These are phyloP conservation scores for Aureobasidium sp. DNA, from an alignment of 2,329 filamentous ascomycete genomes.

Conservation along the genomic window DNA sequence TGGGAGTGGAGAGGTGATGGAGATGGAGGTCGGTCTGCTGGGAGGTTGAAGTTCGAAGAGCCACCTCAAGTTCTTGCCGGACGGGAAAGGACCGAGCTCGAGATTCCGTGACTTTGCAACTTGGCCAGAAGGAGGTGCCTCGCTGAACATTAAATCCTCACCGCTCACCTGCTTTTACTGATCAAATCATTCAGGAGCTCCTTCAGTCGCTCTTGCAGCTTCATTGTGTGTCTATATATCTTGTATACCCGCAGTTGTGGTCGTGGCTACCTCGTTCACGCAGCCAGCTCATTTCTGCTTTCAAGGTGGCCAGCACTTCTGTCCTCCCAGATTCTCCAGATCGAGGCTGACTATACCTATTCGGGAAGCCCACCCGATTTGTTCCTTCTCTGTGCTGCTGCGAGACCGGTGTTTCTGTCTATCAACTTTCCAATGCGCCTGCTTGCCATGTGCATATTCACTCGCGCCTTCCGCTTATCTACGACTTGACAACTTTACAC, in stretches of 20 bases:
- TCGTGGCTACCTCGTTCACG: not conserved
- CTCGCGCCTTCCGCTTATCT: not conserved
- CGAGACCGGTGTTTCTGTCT: conserved; percentile 10
- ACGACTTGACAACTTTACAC: not conserved
- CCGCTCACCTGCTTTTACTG: not conserved
- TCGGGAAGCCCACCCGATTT: conserved; percentile 4
- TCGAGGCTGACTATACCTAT: conserved; percentile 4
- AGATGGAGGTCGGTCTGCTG: conserved; percentile 16
- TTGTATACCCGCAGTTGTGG: not conserved
- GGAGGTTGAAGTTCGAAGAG: conserved; percentile 16
- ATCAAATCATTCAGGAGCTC: not conserved
- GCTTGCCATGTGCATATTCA: not conserved
- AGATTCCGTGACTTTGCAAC: conserved; percentile 14
- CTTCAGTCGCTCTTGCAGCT: not conserved
- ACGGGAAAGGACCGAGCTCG: conserved; percentile 15
- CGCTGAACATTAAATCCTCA: not conserved
- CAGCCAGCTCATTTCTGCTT: not conserved
- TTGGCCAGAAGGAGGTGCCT: conserved; percentile 2
- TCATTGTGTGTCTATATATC: not conserved
- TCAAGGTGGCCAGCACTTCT: conserved; percentile 10
- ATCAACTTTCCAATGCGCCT: not conserved
- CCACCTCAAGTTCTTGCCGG: conserved; percentile 15
- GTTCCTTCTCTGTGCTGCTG: conserved; percentile 11
- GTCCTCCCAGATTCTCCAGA: not conserved
- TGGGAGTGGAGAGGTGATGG: conserved; percentile 19